Percentiles rank a stretch among this genome's conserved stretches.
Evolutionary conservation across 1,284 basidiomycete species (phyloP).

Genomic region (Sporisorium scitamineum): DNA sequence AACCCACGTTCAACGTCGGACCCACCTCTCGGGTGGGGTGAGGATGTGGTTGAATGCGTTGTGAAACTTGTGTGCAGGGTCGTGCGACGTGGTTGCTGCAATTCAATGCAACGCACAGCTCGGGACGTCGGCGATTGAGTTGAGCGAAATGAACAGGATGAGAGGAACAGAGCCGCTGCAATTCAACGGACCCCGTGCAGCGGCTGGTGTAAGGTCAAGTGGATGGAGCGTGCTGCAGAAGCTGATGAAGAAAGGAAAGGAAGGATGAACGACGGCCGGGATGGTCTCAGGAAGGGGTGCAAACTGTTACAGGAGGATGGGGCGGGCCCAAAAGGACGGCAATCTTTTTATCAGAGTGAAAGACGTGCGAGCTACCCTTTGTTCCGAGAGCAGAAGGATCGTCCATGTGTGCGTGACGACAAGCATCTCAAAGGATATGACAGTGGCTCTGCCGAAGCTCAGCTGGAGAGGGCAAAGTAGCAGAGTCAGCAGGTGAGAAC

Average conservation of each 20-base stretch:
- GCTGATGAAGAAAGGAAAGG: neutral
- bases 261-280: neutral
- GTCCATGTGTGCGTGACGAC: neutral
- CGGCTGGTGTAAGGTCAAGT: neutral
- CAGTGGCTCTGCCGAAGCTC: neutral
- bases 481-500: neutral
- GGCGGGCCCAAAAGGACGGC: no score
- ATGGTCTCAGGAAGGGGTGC: neutral
- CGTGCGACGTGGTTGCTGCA: neutral
- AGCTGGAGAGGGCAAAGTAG: neutral
- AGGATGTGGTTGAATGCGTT: neutral
- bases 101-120: neutral
- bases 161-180: neutral
- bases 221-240: neutral
- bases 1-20: constrained; percentile 3
- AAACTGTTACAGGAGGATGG: neutral
- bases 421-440: neutral
- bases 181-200: neutral
- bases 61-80: neutral
- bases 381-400: neutral
- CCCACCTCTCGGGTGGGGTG: neutral
- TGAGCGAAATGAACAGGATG: neutral
- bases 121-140: neutral
- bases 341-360: neutral
- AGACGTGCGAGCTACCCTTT: neutral